A percentile compares a stretch with the other conserved stretches of the same genome.
phyloP scores from a whole-genome alignment of 495 filamentous ascomycete species.

The Podospora fimiseda region DNA sequence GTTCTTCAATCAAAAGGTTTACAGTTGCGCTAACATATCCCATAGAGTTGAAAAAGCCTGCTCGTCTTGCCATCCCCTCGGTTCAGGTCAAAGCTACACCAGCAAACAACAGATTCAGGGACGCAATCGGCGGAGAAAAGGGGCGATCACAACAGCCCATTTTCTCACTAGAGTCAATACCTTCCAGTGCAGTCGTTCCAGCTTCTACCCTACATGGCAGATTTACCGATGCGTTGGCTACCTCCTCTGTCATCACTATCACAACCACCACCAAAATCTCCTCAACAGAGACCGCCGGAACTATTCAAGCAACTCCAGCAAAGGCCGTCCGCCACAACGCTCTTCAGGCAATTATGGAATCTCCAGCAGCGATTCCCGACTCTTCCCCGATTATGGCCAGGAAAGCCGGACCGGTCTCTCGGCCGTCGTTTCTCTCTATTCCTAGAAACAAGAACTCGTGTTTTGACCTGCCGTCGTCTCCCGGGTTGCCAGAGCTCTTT shows the following conservation, averaged over 20 bases:
- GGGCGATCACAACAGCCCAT: background rate
- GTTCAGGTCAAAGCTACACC: slow-evolving; percentile 65
- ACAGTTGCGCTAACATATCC: no score
- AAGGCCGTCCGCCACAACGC: slow-evolving; percentile 4
- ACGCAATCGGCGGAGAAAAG: slow-evolving; percentile 30
- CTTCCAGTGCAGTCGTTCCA: slow-evolving; percentile 28
- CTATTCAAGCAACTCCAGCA: slow-evolving; percentile 23
- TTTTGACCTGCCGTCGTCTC: slow-evolving; percentile 37
- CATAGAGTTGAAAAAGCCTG: slow-evolving; percentile 59
- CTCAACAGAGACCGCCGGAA: background rate
- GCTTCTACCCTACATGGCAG: slow-evolving; percentile 36
- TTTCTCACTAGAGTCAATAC: slow-evolving; percentile 13
- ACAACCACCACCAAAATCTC: slow-evolving; percentile 7
- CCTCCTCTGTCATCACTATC: background rate
- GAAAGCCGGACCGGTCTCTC: slow-evolving; percentile 47
- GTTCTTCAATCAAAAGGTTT: slow-evolving; percentile 18
- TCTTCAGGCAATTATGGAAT: slow-evolving; percentile 8
- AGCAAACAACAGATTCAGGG: slow-evolving; percentile 48
- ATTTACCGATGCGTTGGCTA: slow-evolving; percentile 19
- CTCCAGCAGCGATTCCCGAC: slow-evolving; percentile 19
- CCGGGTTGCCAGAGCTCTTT: slow-evolving; percentile 28
- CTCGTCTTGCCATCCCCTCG: slow-evolving; percentile 50
- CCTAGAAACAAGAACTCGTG: slow-evolving; percentile 12
- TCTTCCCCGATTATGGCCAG: slow-evolving; percentile 41
- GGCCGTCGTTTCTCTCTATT: slow-evolving; percentile 21